Base-by-base conservation (phyloP, 306 rosid species). In the Prunus padus region DNA sequence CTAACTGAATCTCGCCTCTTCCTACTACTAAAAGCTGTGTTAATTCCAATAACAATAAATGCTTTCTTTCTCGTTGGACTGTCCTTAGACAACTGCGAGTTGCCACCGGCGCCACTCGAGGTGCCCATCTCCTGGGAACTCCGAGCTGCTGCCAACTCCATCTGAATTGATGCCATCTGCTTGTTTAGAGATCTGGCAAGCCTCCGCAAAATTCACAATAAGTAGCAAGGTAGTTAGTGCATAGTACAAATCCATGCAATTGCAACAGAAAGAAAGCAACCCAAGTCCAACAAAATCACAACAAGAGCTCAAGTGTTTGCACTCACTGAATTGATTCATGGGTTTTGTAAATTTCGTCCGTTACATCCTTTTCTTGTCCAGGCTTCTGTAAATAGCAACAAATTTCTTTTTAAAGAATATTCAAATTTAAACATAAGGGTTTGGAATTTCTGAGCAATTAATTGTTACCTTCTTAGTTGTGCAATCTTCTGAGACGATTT, bases 11-110 rank as follows among this genome's bases (percentile, higher is more conserved):
- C 99, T 33, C 99, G 96, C 71, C 99, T 76, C 82, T 87, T 95
- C 82, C 99, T 86, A 80, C 99, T 95, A 76, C 99, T 95, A 75
- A 95, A 95, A 84, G 99, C 99, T 0, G 99, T 95, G 85, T 95
- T 95, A 74, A 95, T 95, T 68, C 99, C 99, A 65, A 95, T 92
- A 47, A 95, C 97, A 72, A 95, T 77, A 71, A 95, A 90, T 2
- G 79, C 88, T 84, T 95, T 95, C 93, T 90, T 85, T 78, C 77
- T 88, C 18, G 81, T 82, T 23, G 82, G 1, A 40, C 67, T 79
- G 45, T 84, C 87, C 26, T 28, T 52, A 6, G 82, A 46, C 67
- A 55, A 59, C n/a, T 3, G 78, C 31, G 82, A 60, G 22, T 60
- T 76, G 49, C 75, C 55, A 42, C 85, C 25, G 19, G 88, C 85